These are phyloP conservation scores for Lithocarpus polystachyus DNA, from an alignment of 306 rosid genomes.

Conservation along the genomic window DNA sequence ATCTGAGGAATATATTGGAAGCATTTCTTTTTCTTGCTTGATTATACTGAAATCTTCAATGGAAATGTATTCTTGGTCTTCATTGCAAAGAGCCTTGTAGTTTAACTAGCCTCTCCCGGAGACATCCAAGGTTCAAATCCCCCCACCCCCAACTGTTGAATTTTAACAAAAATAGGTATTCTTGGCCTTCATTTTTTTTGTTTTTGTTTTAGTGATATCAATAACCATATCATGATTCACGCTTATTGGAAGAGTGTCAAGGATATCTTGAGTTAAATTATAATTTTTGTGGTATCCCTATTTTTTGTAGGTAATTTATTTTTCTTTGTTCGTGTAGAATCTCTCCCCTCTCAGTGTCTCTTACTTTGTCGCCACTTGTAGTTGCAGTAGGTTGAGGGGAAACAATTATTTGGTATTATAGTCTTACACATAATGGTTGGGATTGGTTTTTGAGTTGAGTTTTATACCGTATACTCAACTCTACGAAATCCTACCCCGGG, in stretches of 20 bases:
- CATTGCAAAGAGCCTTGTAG: not conserved
- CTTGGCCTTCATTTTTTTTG: not conserved
- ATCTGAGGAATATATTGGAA: too few species aligned
- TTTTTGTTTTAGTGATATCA: not conserved
- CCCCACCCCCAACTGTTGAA: too few species aligned
- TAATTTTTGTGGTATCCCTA: not conserved
- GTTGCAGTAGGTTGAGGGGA: not conserved
- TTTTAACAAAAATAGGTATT: not conserved
- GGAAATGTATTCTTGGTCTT: not conserved
- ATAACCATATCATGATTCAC: not conserved
- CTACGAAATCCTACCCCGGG: not conserved
- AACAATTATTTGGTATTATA: not conserved
- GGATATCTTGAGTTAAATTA: not conserved
- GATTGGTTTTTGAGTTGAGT: not conserved
- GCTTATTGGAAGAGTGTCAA: not conserved
- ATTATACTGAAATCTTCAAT: not conserved
- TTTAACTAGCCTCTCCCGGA: too few species aligned
- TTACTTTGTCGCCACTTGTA: not conserved
- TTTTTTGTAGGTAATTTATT: not conserved
- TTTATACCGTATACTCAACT: constrained; percentile 5
- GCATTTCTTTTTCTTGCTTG: not conserved
- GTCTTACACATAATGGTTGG: not conserved
- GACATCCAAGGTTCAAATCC: too few species aligned
- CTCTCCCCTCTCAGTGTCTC: too few species aligned
- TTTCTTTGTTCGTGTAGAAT: not conserved